Evolutionary conservation across 1,284 basidiomycete genomes (phyloP), one percentile per base, ranked within the genome.

Genomic region (Cutaneotrichosporon daszewskae): DNA sequence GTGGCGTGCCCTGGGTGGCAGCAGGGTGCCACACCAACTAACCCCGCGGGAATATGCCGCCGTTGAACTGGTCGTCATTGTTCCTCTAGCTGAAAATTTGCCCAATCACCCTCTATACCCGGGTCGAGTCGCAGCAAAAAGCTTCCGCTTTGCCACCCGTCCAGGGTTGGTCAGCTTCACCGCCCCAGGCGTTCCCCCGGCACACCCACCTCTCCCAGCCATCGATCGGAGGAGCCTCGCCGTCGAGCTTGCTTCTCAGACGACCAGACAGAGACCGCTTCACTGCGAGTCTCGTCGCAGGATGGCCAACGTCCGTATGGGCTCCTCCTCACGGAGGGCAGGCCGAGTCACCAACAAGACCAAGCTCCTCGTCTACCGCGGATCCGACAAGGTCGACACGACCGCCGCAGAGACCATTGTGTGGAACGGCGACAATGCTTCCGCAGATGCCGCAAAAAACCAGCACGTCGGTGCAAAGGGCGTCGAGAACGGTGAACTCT

Each of bases 321-420:
- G 62, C 37, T 61, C 63, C 50, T 62, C 66, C 28, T 62, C 61
- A n/a, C 47, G 66, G 35, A 50, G 66, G 22, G 64, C 63, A 17
- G 65, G 62, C 23, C 51, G 87, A 68, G 83, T 90, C 74, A 89
- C 85, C 71, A 87, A 88, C 76, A 90, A 89, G 77, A 87, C 84
- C 60, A 82, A 84, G 54, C 82, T 90, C 63, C 82, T 82, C 74
- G 82, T 90, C 74, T 76, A 80, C 68, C 79, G 86, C 74, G 87
- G 88, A 65, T 81, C 82, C 40, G 85, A 88, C 71, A 78, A 83
- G 54, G 76, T 87, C 66, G 82, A 86, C 47, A 77, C 84, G 51
- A 56, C 86, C 64, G 83, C 83, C 60, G 87, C 89, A 74, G 87
- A 90, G 68, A 85, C 85, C 62, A 87, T 68, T 46, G 56, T 66